These are phyloP conservation scores for Corallochytrium limacisporum DNA, from an alignment of 78 protist species.

Conservation along the genomic window DNA sequence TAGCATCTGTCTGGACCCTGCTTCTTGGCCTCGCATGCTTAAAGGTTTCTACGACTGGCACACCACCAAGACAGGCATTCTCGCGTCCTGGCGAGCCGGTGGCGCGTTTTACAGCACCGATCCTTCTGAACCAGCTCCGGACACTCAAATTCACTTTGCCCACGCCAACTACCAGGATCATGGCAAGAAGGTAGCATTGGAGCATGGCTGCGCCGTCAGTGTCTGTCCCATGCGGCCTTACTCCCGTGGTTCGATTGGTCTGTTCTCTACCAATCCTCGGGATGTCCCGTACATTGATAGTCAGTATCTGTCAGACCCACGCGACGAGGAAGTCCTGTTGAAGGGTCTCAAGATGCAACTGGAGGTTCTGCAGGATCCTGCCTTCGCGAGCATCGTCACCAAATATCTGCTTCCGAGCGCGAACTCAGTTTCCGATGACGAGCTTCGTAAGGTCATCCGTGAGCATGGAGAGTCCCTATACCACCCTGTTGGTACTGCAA, in stretches of 20 bases:
- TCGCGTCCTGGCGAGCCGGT: too few relatives aligned
- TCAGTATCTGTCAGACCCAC: slow-evolving; percentile 17
- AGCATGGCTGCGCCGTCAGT: too few relatives aligned
- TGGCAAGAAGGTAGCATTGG: too few relatives aligned
- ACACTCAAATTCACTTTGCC: too few relatives aligned
- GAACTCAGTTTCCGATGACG: neutral
- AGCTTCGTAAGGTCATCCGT: neutral
- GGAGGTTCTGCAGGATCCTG: too few relatives aligned
- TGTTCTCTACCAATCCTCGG: neutral
- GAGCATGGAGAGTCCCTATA: slow-evolving; percentile 8
- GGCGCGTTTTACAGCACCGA: too few relatives aligned
- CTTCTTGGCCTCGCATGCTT: too few relatives aligned
- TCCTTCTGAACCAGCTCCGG: too few relatives aligned
- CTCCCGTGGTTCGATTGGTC: neutral
- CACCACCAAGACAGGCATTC: too few relatives aligned
- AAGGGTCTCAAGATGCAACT: neutral
- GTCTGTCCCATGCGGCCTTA: neutral
- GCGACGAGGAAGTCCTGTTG: neutral
- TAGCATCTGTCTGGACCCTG: too few relatives aligned
- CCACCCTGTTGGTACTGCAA: slow-evolving; percentile 46
- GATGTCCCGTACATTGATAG: slow-evolving; percentile 28
- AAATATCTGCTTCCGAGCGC: neutral
- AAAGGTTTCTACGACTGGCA: too few relatives aligned
- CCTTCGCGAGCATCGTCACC: neutral
- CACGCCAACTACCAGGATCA: too few relatives aligned